phyloP scores from a whole-genome alignment of 805 yeast genomes.

The Candida sithepensis region DNA sequence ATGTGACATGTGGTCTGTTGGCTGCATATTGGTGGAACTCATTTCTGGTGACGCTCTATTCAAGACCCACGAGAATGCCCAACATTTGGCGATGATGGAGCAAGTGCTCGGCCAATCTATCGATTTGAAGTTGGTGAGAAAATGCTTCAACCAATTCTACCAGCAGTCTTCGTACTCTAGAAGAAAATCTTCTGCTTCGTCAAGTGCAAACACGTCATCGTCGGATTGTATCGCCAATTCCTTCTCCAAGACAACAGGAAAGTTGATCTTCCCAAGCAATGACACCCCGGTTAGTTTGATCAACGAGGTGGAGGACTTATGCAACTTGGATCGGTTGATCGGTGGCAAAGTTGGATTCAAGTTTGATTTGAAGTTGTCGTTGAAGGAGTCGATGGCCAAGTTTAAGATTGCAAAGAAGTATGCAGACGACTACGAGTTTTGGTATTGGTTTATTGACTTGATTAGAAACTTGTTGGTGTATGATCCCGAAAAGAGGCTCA shows the following conservation, averaged over 20 bases:
- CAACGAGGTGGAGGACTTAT: constrained; percentile 33
- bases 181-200: constrained; percentile 12
- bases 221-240: constrained; percentile 26
- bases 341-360: constrained; percentile 29
- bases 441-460: constrained; percentile 70
- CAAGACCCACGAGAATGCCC: constrained; percentile 91
- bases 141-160: constrained; percentile 27
- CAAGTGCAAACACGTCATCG: not conserved
- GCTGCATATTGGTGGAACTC: constrained; percentile 87
- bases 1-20: constrained; percentile 96
- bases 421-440: constrained; percentile 67
- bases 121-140: constrained; percentile 33
- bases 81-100: constrained; percentile 95
- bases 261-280: constrained; percentile 32
- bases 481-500: constrained; percentile 48
- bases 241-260: constrained; percentile 30
- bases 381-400: constrained; percentile 23
- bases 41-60: constrained; percentile 93
- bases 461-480: constrained; percentile 46
- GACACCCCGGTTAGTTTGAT: constrained; percentile 36
- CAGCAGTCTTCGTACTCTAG: constrained; percentile 6
- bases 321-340: constrained; percentile 24
- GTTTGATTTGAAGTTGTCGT: constrained; percentile 19
- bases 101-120: constrained; percentile 59
- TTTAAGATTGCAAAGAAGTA: constrained; percentile 36